Evolutionary conservation across 345 rosid species (phyloP).

Genomic region (Eucalyptus cloeziana): DNA sequence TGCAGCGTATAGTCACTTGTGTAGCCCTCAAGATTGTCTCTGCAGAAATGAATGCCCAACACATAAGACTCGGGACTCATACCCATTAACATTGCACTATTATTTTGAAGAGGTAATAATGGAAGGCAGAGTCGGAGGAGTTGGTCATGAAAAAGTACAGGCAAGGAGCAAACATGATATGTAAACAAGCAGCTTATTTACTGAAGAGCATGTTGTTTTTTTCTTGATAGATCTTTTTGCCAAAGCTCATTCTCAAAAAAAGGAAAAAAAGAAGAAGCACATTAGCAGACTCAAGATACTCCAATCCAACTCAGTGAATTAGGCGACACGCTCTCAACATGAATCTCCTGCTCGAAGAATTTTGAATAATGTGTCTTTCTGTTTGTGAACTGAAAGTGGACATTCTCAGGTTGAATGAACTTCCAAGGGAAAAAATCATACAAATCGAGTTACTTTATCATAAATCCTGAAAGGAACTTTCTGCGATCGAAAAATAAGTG

Average conservation of each 20-base stretch:
- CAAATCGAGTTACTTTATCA: neutral
- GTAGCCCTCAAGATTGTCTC: constrained; percentile 82
- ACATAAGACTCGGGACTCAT: neutral
- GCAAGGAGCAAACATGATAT: neutral
- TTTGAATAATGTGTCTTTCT: neutral
- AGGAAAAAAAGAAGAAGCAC: neutral
- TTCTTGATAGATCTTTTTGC: neutral
- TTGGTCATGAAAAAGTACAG: neutral
- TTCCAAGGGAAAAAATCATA: neutral
- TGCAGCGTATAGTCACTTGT: constrained; percentile 81
- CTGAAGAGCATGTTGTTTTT: neutral
- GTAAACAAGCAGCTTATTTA: neutral
- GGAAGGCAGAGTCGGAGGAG: neutral
- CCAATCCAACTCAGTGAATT: neutral
- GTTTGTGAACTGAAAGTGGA: neutral
- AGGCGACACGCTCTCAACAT: neutral
- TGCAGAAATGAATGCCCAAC: constrained; percentile 5
- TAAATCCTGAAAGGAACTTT: neutral
- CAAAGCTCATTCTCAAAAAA: neutral
- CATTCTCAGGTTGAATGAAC: neutral
- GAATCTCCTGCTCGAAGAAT: neutral
- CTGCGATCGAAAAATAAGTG: neutral
- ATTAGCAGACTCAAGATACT: neutral
- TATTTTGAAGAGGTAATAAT: neutral
- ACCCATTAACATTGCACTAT: neutral